Evolutionary conservation across 345 rosid genomes (phyloP).

Genomic region (Anacardium occidentale): DNA sequence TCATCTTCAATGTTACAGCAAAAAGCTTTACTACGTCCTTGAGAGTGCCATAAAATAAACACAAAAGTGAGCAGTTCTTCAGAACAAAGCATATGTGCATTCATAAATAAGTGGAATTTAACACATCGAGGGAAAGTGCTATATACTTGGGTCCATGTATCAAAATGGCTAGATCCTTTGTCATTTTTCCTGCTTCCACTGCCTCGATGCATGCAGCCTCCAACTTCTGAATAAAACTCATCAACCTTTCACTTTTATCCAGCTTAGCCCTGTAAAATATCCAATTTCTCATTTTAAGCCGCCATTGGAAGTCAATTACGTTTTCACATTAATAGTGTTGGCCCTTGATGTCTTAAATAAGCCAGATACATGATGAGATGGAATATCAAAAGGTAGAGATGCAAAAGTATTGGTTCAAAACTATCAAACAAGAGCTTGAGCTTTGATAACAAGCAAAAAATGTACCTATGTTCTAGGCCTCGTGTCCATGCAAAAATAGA

Average conservation of each 20-base stretch:
- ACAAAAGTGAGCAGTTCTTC: too few relatives aligned
- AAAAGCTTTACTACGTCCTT: not conserved
- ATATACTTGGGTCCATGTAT: constrained; percentile 80
- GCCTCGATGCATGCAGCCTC: constrained; percentile 84
- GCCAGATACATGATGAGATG: not conserved
- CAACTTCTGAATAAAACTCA: constrained; percentile 75
- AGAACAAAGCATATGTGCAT: too few relatives aligned
- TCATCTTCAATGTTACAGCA: not conserved
- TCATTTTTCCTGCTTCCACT: constrained; percentile 89
- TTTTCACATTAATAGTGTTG: not conserved
- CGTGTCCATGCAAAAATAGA: constrained; percentile 97
- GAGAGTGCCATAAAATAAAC: not conserved
- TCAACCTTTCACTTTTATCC: constrained; percentile 66
- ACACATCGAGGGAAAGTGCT: not conserved
- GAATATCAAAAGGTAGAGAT: too few relatives aligned
- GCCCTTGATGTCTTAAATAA: not conserved
- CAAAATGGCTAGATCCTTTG: constrained; percentile 92
- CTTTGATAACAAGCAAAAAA: constrained; percentile 15
- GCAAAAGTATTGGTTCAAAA: not conserved
- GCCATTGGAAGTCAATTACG: not conserved
- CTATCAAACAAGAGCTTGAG: not conserved
- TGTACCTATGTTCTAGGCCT: constrained; percentile 85
- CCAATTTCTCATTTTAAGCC: not conserved
- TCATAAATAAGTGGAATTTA: not conserved
- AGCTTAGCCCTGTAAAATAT: constrained; percentile 68